phyloP scores from a whole-genome alignment of 352 stramenopile species.

The Pseudoperonospora humuli region DNA sequence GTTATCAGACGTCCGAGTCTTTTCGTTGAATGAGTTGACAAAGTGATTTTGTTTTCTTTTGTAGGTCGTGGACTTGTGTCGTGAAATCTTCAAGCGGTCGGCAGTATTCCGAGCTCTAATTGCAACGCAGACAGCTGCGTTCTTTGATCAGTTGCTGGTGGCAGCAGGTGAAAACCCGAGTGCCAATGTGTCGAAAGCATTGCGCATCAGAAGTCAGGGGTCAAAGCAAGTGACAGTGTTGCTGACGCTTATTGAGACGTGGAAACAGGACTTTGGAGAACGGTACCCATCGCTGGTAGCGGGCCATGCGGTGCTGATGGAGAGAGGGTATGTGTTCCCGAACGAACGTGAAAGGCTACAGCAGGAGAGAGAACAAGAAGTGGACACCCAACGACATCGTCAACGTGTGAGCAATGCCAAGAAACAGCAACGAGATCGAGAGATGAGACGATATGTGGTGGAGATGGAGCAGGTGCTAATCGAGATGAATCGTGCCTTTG shows the following conservation, averaged over 20 bases:
- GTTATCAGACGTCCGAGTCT: too few relatives aligned
- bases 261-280: slow-evolving; percentile 50
- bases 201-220: slow-evolving; percentile 8
- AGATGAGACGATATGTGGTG: slow-evolving; percentile 41
- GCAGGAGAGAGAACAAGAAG: slow-evolving; percentile 12
- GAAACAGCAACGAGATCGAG: slow-evolving; percentile 23
- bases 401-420: slow-evolving; percentile 21
- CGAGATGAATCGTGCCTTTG: slow-evolving; percentile 70
- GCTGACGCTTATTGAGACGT: slow-evolving; percentile 50
- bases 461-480: slow-evolving; percentile 61
- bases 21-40: too few relatives aligned
- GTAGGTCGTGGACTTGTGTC: slow-evolving; percentile 30
- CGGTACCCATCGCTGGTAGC: slow-evolving; percentile 50
- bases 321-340: slow-evolving; percentile 53
- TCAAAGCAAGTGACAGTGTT: slow-evolving; percentile 23
- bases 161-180: slow-evolving; percentile 34
- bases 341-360: slow-evolving; percentile 15
- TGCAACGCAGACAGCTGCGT: slow-evolving; percentile 25
- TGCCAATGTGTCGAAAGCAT: slow-evolving; percentile 19
- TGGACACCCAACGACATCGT: slow-evolving; percentile 7
- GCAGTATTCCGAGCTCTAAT: slow-evolving; percentile 42
- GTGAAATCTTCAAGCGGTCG: slow-evolving; percentile 55
- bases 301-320: slow-evolving; percentile 34
- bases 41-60: neutral
- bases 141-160: slow-evolving; percentile 43